Conservation (phyloP, 1,284 basidiomycete species). For the Ganoderma lucidum region DNA sequence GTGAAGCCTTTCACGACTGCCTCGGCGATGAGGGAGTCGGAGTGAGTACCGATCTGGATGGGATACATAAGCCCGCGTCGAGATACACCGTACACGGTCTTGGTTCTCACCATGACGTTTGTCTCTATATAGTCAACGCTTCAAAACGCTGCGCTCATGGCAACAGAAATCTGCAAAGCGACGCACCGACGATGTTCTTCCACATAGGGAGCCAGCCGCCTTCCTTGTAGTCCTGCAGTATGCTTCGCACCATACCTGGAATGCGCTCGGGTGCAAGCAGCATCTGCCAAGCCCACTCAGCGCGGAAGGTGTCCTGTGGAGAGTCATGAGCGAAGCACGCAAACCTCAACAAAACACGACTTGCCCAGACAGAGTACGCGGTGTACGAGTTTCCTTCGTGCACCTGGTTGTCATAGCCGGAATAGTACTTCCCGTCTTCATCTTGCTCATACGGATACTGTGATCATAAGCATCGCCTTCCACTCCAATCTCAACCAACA, state of each 20-base stretch:
- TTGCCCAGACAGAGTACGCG: constrained; percentile 86
- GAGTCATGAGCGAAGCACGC: not conserved
- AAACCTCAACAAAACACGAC: constrained; percentile 23
- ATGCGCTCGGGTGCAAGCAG: constrained; percentile 80
- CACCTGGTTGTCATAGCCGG: constrained; percentile 73
- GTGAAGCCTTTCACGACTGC: constrained; percentile 72
- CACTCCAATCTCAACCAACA: no score
- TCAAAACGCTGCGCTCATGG: no score
- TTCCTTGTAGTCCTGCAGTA: constrained; percentile 82
- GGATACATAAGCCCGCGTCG: not conserved
- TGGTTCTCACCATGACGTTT: constrained; percentile 68
- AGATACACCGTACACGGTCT: no score
- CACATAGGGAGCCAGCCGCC: constrained; percentile 91
- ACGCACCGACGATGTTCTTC: constrained; percentile 82
- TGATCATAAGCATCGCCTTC: no score
- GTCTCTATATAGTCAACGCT: constrained; percentile 53
- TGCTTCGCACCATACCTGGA: constrained; percentile 79
- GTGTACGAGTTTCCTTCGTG: constrained; percentile 76
- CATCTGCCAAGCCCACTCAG: constrained; percentile 82
- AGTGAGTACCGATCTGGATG: constrained; percentile 77
- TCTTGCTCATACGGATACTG: constrained; percentile 85
- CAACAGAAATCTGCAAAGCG: not conserved
- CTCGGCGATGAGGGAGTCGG: constrained; percentile 84
- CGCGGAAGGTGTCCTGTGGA: constrained; percentile 77
- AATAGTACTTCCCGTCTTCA: constrained; percentile 78